These are phyloP conservation scores for Cyclotella sp. DNA, from an alignment of 108 stramenopile species.

Conservation along the genomic window DNA sequence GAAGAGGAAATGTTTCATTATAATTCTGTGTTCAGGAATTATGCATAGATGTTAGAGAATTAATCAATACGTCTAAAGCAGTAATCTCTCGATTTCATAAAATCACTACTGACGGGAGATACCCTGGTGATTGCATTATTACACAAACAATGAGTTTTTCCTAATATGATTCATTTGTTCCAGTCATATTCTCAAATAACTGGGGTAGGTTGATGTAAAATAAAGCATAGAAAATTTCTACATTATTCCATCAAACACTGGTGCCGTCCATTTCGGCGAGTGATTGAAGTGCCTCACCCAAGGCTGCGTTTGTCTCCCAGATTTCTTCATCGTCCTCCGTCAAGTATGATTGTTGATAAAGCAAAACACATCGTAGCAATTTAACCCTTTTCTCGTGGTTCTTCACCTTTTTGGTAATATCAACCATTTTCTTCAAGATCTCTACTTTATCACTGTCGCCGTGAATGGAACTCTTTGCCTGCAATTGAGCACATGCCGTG, in stretches of 20 bases:
- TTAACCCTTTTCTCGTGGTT: conserved; percentile 44
- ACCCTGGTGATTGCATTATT: no score
- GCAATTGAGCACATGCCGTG: conserved; percentile 48
- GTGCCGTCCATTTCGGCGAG: conserved; percentile 39
- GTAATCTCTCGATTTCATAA: no score
- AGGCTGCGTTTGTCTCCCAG: conserved; percentile 46
- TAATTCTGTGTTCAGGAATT: no score
- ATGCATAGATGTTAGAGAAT: no score
- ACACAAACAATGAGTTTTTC: no score
- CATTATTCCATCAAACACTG: neutral
- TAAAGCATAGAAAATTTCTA: no score
- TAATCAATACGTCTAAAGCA: no score
- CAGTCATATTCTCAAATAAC: no score
- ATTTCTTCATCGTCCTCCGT: conserved; percentile 50
- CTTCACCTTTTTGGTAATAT: conserved; percentile 43
- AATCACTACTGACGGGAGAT: no score
- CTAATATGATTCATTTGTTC: no score
- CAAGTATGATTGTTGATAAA: conserved; percentile 44
- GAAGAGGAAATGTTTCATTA: no score
- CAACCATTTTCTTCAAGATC: conserved; percentile 43
- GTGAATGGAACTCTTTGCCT: conserved; percentile 29
- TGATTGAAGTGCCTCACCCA: conserved; percentile 41
- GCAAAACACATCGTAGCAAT: conserved; percentile 30
- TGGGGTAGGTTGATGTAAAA: neutral
- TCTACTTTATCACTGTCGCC: conserved; percentile 23